phyloP scores from a whole-genome alignment of 176 grass and related monocot species.

The Carex pumila region DNA sequence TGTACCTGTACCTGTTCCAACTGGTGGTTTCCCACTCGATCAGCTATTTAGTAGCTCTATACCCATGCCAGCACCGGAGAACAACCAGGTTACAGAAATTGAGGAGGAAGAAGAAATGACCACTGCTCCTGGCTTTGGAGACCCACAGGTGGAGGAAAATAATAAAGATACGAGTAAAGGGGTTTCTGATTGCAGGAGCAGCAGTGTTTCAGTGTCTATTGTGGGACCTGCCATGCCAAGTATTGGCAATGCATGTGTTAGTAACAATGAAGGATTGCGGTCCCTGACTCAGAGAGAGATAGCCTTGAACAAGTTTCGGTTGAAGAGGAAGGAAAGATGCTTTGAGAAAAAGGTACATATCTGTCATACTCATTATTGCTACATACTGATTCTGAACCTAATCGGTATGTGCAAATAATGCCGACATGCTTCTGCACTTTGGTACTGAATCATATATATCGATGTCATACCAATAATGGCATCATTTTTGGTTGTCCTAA shows the following conservation, averaged over 20 bases:
- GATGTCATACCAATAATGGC: neutral
- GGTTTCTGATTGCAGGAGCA: slow-evolving; percentile 9
- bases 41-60: slow-evolving; percentile 23
- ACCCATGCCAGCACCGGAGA: neutral
- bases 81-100: neutral
- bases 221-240: neutral
- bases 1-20: slow-evolving; percentile 53
- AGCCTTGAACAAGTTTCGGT: slow-evolving; percentile 88
- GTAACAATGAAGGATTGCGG: slow-evolving; percentile 19
- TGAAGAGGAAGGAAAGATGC: slow-evolving; percentile 97
- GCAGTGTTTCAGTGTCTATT: slow-evolving; percentile 10
- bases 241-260: neutral
- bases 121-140: neutral
- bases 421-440: too few species aligned
- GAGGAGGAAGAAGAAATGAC: slow-evolving; percentile 16
- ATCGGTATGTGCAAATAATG: neutral
- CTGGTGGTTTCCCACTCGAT: slow-evolving; percentile 50
- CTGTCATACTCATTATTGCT: neutral
- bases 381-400: neutral
- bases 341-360: slow-evolving; percentile 90
- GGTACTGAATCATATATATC: neutral
- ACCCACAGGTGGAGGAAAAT: neutral
- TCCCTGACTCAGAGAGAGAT: slow-evolving; percentile 58
- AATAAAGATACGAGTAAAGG: slow-evolving; percentile 3
- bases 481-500: neutral